These are phyloP conservation scores for Fusarium praegraminearum DNA, from an alignment of 2,329 filamentous ascomycete genomes.

Conservation along the genomic window DNA sequence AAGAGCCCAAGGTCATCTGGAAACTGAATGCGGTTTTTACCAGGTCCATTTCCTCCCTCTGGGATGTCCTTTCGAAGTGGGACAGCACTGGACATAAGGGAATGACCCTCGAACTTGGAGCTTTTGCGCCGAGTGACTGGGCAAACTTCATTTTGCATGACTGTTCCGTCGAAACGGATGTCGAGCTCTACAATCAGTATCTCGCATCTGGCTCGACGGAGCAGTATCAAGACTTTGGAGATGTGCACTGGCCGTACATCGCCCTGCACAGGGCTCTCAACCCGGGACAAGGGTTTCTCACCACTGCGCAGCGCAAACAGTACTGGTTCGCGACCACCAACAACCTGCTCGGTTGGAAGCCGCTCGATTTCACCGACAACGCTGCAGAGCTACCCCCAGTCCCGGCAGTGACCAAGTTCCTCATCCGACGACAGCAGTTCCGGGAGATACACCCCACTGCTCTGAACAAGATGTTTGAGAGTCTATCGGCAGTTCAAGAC, in stretches of 20 bases:
- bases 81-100: background rate
- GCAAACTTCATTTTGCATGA: background rate
- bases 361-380: background rate
- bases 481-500: background rate
- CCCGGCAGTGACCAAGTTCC: background rate
- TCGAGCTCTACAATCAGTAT: background rate
- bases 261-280: background rate
- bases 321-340: background rate
- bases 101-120: slow-evolving; percentile 21
- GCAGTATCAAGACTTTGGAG: background rate
- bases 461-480: background rate
- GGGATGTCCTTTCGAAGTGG: slow-evolving; percentile 9
- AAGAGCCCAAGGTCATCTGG: slow-evolving; percentile 2
- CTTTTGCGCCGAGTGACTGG: slow-evolving; percentile 3
- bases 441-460: background rate
- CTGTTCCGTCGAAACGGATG: background rate
- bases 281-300: background rate
- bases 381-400: background rate
- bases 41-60: background rate
- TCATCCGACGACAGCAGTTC: slow-evolving; percentile 23
- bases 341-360: slow-evolving; percentile 19
- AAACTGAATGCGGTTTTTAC: slow-evolving; percentile 8
- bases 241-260: background rate
- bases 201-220: background rate
- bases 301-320: background rate